Conservation (phyloP, 495 filamentous ascomycete genomes). For the Tuber magnatum region DNA sequence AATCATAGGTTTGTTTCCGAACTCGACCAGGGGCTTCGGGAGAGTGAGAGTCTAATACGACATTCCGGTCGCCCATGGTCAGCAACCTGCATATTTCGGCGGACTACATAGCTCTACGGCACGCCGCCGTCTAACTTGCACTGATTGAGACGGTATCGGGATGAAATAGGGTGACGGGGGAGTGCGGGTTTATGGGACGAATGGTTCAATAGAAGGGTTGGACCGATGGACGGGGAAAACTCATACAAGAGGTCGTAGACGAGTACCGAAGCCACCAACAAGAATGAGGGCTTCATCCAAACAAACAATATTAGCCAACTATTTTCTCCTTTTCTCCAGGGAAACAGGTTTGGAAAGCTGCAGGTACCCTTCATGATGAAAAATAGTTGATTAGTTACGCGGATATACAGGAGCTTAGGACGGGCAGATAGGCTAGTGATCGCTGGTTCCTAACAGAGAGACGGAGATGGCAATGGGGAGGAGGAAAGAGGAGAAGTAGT, state of each 20-base stretch:
- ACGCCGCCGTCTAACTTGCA: not conserved
- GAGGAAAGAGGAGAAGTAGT: not conserved
- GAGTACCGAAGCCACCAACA: conserved; percentile 97
- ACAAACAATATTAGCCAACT: conserved; percentile 3
- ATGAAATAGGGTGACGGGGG: not conserved
- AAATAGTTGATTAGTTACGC: not conserved
- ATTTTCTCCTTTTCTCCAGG: not conserved
- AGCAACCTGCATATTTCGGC: conserved; percentile 15
- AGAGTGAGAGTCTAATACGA: conserved; percentile 77
- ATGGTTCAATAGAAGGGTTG: not conserved
- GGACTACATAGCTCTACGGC: not conserved
- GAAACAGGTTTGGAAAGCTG: not conserved
- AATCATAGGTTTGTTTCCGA: conserved; percentile 98
- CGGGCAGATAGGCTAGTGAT: not conserved
- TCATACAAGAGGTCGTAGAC: conserved; percentile 90
- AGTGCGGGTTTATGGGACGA: not conserved
- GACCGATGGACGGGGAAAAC: not conserved
- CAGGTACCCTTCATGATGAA: conserved; percentile 3
- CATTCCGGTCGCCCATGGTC: conserved; percentile 16
- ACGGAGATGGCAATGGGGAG: not conserved
- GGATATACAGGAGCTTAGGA: not conserved
- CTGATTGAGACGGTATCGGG: not conserved
- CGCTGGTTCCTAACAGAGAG: not conserved
- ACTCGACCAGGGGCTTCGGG: conserved; percentile 95
- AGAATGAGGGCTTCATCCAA: conserved; percentile 79